Base-by-base conservation (phyloP, 176 grass and related monocot species). In the Bothriochloa decipiens region DNA sequence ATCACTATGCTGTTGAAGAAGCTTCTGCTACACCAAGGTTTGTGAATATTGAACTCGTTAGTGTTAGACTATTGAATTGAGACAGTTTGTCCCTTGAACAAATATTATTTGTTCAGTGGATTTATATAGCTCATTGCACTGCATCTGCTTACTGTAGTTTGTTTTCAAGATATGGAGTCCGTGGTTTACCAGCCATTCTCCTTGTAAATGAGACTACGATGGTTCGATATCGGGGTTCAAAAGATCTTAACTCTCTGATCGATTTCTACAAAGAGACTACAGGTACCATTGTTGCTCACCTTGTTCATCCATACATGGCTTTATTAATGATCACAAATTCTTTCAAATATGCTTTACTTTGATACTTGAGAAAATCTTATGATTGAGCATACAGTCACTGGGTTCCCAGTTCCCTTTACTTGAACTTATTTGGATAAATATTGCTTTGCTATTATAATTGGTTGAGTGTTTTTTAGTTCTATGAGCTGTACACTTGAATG, bases 81-180 rank as follows among this genome's bases (percentile, higher is more conserved):
- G 4, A 14, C 7, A 86, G 63, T 77, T 16, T 79, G 13, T 17
- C 39, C 49, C 2, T 72, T 42, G 18, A 43, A 39, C 64, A 67
- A 52, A 37, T 70, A 63, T 45, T 58, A n/a, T 91, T 84, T 87
- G 18, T 11, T 70, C 61, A 67, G 45, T 82, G 36, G 29, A 8
- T 52, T 82, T 25, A 25, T 78, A 61, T 9, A 11, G 57, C 78
- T 83, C 68, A 89, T 70, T 23, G 8, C 72, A 67, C 81, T 76
- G 11, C 43, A 76, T 88, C 17, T 84, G 14, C 76, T 78, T 29
- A 69, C 40, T 89, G 67, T 77, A 97, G 94, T 82, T 83, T 97
- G 80, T 89, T 93, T 81, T 97, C 94, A 88, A 94, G 87, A 86
- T 97, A 94, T 76, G 94, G 94, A 52, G 70, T 97, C 18, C 94